Evolutionary conservation across 345 rosid species (phyloP).

Genomic region (Ceriops zippeliana): DNA sequence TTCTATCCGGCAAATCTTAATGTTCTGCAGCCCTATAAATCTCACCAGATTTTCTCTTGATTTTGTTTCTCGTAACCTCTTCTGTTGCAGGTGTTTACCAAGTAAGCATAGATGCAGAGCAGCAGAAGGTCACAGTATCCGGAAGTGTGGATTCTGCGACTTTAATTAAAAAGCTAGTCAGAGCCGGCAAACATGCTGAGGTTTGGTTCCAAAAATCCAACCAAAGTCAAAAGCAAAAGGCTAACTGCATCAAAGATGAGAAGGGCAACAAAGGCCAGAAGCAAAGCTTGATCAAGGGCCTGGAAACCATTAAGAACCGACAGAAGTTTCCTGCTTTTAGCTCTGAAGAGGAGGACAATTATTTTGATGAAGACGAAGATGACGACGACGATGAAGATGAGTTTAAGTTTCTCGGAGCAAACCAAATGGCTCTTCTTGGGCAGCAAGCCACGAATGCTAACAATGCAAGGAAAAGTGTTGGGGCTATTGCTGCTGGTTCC

Average conservation of each 20-base stretch:
- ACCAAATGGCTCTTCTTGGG: slow-evolving; percentile 32
- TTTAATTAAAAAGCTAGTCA: slow-evolving; percentile 64
- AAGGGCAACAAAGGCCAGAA: slow-evolving; percentile 45
- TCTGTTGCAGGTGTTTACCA: slow-evolving; percentile 59
- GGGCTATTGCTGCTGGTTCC: slow-evolving; percentile 15
- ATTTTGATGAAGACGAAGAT: slow-evolving; percentile 35
- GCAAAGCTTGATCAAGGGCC: slow-evolving; percentile 39
- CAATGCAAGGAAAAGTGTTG: slow-evolving; percentile 45
- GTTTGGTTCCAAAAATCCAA: slow-evolving; percentile 58
- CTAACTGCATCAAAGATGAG: slow-evolving; percentile 36
- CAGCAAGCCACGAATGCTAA: slow-evolving; percentile 36
- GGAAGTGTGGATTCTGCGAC: slow-evolving; percentile 63
- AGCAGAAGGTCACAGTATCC: slow-evolving; percentile 65
- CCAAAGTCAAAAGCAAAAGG: slow-evolving; percentile 42
- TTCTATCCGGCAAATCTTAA: no score
- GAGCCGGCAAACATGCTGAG: slow-evolving; percentile 78
- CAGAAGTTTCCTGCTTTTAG: slow-evolving; percentile 29
- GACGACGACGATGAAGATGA: slow-evolving; percentile 31
- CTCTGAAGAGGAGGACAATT: slow-evolving; percentile 46
- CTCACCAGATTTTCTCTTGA: not conserved
- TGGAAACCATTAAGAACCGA: slow-evolving; percentile 48
- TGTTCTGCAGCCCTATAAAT: no score
- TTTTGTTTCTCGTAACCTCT: not conserved
- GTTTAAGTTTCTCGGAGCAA: slow-evolving; percentile 30
- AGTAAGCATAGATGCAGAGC: slow-evolving; percentile 67